Percentiles rank a stretch among this genome's conserved stretches.
phyloP scores from a whole-genome alignment of 352 stramenopile genomes.

The Labyrinthula sp. region DNA sequence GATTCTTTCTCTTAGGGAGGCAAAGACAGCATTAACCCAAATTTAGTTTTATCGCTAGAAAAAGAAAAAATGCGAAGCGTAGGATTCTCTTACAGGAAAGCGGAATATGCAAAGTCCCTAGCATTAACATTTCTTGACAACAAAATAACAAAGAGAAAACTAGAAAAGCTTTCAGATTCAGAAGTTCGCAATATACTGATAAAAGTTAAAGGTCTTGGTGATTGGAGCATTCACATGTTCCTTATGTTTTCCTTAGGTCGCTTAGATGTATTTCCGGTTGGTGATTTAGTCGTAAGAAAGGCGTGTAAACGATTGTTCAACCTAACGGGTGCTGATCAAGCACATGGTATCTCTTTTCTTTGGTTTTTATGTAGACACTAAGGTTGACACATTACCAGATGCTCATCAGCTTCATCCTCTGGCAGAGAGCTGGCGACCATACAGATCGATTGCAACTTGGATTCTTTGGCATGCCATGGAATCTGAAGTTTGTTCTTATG shows the following conservation, averaged over 20 bases:
- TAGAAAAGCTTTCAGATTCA: slow-evolving; percentile 10
- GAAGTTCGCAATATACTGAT: slow-evolving; percentile 30
- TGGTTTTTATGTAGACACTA: no score
- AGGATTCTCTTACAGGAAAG: slow-evolving; percentile 1
- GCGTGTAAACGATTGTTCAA: slow-evolving; percentile 28
- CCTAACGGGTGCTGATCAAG: slow-evolving; percentile 3
- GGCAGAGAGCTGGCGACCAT: slow-evolving; percentile 6
- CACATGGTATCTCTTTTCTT: no score
- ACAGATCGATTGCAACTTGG: slow-evolving; percentile 8
- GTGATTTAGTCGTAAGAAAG: slow-evolving; percentile 41
- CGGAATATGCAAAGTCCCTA: slow-evolving; percentile 7
- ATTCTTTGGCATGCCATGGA: slow-evolving; percentile 19
- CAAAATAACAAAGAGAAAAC: neutral
- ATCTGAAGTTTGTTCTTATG: slow-evolving; percentile 2
- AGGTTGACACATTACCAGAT: slow-evolving; percentile 6
- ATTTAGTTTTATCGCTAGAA: neutral
- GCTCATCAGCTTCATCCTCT: slow-evolving; percentile 10
- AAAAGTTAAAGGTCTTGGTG: slow-evolving; percentile 39
- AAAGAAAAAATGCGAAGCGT: slow-evolving; percentile 3
- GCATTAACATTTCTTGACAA: neutral
- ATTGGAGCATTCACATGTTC: slow-evolving; percentile 45
- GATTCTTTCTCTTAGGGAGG: no score
- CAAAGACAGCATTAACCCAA: neutral
- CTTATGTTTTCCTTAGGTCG: slow-evolving; percentile 39
- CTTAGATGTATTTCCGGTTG: slow-evolving; percentile 38